phyloP scores from a whole-genome alignment of 441 rosid species.

The Brassica hybrid region DNA sequence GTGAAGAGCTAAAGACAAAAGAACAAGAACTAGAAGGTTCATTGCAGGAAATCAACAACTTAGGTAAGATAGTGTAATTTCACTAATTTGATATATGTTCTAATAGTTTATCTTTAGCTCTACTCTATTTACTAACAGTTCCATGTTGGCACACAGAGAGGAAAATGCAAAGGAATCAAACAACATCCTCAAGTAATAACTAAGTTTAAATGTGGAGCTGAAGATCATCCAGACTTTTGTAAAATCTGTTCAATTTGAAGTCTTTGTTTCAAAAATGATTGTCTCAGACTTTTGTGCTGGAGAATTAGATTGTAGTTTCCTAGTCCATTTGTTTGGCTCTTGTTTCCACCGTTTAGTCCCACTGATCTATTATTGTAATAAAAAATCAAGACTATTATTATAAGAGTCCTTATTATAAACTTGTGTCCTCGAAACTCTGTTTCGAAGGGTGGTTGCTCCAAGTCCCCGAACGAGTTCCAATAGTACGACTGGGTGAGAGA shows the following conservation, averaged over 20 bases:
- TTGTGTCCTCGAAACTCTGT: neutral
- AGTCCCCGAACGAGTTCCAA: too few species aligned
- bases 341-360: neutral
- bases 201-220: slow-evolving; percentile 8
- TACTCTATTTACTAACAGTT: neutral
- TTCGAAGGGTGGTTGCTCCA: too few species aligned
- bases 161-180: neutral
- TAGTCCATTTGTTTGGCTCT: neutral
- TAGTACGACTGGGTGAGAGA: too few species aligned
- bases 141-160: slow-evolving; percentile 2
- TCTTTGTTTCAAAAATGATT: neutral
- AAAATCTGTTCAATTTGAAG: neutral
- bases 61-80: neutral
- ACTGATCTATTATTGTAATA: neutral
- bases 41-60: neutral
- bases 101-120: neutral
- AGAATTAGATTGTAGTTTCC: neutral
- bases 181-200: neutral
- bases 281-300: neutral
- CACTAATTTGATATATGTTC: neutral
- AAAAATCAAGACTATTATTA: neutral
- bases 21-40: slow-evolving; percentile 21
- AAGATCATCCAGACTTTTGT: slow-evolving; percentile 20
- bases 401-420: neutral
- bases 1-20: slow-evolving; percentile 3